Evolutionary conservation across 371 early-diverging fungal species (phyloP), one percentile per base, ranked within the genome.

Genomic region (Nematocida sp.): DNA sequence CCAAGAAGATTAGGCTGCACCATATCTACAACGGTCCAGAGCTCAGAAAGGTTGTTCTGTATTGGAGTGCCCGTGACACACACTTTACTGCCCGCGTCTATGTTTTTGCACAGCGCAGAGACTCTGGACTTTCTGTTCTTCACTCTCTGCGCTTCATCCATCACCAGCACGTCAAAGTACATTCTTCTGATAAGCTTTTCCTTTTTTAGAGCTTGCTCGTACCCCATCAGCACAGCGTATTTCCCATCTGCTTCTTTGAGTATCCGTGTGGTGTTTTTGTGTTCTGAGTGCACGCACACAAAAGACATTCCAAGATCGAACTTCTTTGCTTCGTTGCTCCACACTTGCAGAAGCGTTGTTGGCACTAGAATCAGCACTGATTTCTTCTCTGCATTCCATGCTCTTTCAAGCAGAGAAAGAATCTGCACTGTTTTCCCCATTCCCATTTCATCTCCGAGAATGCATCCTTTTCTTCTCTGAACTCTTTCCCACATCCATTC

Each of bases 131-230:
- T 91, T 0, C 92, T 91, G 67, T 95, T 95, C 65, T 93, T 87
- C 38, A 96, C 92, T 81, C 91, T 90, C 82, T 96, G 97, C 0
- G 95, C 97, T 84, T 96, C 97, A 83, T 96, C 97, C 38, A 95
- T 80, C 1, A 95, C 85, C n/a, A 88, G 87, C 64, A 90, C 91
- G 0, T 89, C 88, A 93, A 93, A 96, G 38, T 83, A 80, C 51
- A 87, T 85, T 15, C 56, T 21, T 11, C 40, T 7, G 11, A 70
- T 76, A 63, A 8, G 79, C 76, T 31, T 79, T 27, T 46, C 27
- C 23, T 36, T 60, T 13, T 37, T 49, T 27, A 37, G 52, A 0
- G 56, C 40, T 15, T 48, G 45, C 40, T 70, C 74, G 31, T 70
- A 70, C 5, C 48, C 38, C 50, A 50, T 34, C 7, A 56, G 7